These are phyloP conservation scores for Sarocladiaceae sp. DNA, from an alignment of 2,329 filamentous ascomycete genomes.

Conservation along the genomic window DNA sequence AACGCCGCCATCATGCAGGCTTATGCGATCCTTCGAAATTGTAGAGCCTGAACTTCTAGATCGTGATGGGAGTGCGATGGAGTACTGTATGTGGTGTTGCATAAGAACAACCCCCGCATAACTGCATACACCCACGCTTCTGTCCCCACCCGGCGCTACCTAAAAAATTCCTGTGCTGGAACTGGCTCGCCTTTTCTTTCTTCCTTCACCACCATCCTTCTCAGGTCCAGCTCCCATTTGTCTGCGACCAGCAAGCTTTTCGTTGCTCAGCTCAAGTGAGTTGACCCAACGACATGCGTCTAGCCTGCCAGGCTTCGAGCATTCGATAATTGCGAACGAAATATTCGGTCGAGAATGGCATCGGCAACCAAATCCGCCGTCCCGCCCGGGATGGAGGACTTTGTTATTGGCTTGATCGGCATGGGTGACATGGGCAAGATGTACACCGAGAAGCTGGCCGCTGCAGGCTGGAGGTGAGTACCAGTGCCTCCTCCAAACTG, in stretches of 20 bases:
- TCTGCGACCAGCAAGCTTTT: not conserved
- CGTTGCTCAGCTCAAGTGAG: conserved; percentile 8
- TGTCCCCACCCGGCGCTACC: not conserved
- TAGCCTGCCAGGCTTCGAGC: not conserved
- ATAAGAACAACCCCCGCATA: conserved; percentile 5
- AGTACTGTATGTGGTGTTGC: not conserved
- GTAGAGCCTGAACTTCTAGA: no score
- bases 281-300: not conserved
- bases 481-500: not conserved
- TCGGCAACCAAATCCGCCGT: conserved; percentile 14
- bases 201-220: conserved; percentile 12
- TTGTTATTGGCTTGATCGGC: conserved; percentile 88
- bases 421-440: conserved; percentile 99
- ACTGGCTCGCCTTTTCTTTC: conserved; percentile 13
- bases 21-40: no score
- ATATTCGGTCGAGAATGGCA: conserved; percentile 1
- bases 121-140: conserved; percentile 6
- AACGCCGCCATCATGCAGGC: conserved; percentile 40
- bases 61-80: not conserved
- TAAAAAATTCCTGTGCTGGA: conserved; percentile 9
- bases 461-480: conserved; percentile 89
- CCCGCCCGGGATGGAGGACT: conserved; percentile 55
- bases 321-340: not conserved
- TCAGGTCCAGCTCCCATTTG: not conserved
- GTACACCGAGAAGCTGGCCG: conserved; percentile 85